A percentile compares a stretch with the other conserved stretches of the same genome.
phyloP scores from a whole-genome alignment of 1,139 yeast genomes.

The Protomyces arabidopsidicola region DNA sequence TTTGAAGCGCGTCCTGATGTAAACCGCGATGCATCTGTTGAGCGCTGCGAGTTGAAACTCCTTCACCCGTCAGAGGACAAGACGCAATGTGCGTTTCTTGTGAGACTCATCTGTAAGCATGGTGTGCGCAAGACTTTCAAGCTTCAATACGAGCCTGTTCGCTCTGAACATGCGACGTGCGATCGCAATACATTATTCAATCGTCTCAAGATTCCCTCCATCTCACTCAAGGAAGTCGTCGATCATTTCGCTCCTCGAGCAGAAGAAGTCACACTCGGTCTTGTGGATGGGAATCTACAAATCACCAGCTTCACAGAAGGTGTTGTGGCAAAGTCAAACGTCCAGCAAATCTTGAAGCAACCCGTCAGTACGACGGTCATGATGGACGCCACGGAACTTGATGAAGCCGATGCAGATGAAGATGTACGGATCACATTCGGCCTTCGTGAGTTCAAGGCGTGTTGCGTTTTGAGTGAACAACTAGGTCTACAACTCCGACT shows the following conservation, averaged over 20 bases:
- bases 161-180: constrained; percentile 34
- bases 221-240: constrained; percentile 35
- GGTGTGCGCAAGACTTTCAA: constrained; percentile 36
- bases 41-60: constrained; percentile 31
- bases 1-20: constrained; percentile 28
- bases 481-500: constrained; percentile 1
- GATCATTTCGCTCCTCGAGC: constrained; percentile 38
- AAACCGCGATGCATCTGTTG: constrained; percentile 31
- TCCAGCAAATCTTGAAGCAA: constrained; percentile 36
- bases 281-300: constrained; percentile 31
- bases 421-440: constrained; percentile 35
- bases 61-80: constrained; percentile 22
- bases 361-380: constrained; percentile 37
- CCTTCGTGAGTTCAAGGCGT: constrained; percentile 37
- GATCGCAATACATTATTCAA: constrained; percentile 33
- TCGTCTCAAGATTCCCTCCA: constrained; percentile 35
- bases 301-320: constrained; percentile 37
- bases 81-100: constrained; percentile 30
- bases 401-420: constrained; percentile 33
- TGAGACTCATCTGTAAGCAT: constrained; percentile 29
- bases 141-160: constrained; percentile 35
- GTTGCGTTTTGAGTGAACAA: constrained; percentile 7
- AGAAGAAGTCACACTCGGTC: constrained; percentile 37
- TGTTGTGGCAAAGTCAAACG: constrained; percentile 26
- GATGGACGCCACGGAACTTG: constrained; percentile 35